Conservation (phyloP, 495 filamentous ascomycete genomes). For the Aspergillus panamensis region DNA sequence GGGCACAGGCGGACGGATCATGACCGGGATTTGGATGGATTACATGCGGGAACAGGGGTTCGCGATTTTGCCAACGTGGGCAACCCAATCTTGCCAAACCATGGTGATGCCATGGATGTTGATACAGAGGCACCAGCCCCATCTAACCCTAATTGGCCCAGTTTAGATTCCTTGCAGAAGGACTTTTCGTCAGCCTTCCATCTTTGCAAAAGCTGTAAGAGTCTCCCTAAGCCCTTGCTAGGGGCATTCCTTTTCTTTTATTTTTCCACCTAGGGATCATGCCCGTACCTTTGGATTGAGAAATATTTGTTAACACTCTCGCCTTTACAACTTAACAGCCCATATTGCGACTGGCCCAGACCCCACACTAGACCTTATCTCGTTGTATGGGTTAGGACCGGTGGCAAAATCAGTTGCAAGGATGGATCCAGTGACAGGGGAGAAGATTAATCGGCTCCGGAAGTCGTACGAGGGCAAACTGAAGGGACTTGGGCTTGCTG, state of each 20-base stretch:
- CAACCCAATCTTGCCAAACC: conserved; percentile 8
- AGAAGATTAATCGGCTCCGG: conserved; percentile 69
- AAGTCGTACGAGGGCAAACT: conserved; percentile 74
- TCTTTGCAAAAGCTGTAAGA: conserved; percentile 52
- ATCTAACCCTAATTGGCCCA: conserved; percentile 25
- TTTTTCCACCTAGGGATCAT: conserved; percentile 25
- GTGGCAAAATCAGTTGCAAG: conserved; percentile 63
- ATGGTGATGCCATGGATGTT: conserved; percentile 41
- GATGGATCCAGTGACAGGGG: conserved; percentile 59
- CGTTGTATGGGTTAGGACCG: conserved; percentile 56
- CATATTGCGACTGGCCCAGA: conserved; percentile 52
- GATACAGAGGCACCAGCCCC: conserved; percentile 26
- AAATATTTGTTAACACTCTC: conserved; percentile 40
- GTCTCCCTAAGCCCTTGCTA: conserved; percentile 29
- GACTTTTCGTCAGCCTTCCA: conserved; percentile 47
- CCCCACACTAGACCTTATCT: conserved; percentile 59
- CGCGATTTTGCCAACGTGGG: conserved; percentile 28
- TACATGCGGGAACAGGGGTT: conserved; percentile 19
- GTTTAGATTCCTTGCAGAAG: conserved; percentile 45
- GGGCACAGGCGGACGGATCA: conserved; percentile 40
- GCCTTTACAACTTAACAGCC: conserved; percentile 36
- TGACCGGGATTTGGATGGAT: conserved; percentile 28
- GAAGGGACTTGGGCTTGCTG: conserved; percentile 58
- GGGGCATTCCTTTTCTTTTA: conserved; percentile 4
- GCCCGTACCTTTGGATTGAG: conserved; percentile 31